Evolutionary conservation across 106 monocot genomes (phyloP), one percentile per base, ranked within the genome.

Genomic region (Acanthochlamys bracteata): DNA sequence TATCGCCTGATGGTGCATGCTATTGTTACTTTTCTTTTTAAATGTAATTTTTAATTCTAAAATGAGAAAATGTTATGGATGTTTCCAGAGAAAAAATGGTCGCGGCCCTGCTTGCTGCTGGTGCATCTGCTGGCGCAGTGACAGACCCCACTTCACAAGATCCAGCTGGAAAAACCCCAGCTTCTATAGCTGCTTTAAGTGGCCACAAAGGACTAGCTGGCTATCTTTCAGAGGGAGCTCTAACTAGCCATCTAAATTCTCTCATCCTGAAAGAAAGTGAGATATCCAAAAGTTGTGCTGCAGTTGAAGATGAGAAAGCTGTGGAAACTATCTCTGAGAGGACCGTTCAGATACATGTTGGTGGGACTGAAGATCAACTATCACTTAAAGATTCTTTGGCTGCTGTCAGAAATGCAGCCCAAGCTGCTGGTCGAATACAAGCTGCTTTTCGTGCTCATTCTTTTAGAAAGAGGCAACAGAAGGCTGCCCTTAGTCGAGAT

Each of bases 401-500:
- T 59, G 89, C 89, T 39, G 85, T 76, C 17, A 77, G 82, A 61
- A 83, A 83, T 75, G 82, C 89, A 43, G 51, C 89, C 65, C 82
- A 82, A 72, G 89, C 89, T 41, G 89, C 89, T 26, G 85, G 85
- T 22, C 85, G 82, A 25, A 90, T 90, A 63, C 89, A 90, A 71
- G 63, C 70, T 58, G 89, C 89, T 59, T 90, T 90, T 42, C 79
- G 89, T 61, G 82, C 77, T 16, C 76, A 81, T 69, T 90, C 85
- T 53, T 90, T 90, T 66, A 76, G 77, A 60, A 77, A 73, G 77
- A 85, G 70, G 42, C 76, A 72, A 54, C 61, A 75, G 42, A 75
- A 56, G 24, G 53, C 62, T 69, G 68, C 22, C 45, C 16, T 24
- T 53, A 53, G 22, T 55, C 43, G 10, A 54, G 73, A 74, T 75